Evolutionary conservation across 441 rosid genomes (phyloP).

Genomic region (Euphorbia corollata): DNA sequence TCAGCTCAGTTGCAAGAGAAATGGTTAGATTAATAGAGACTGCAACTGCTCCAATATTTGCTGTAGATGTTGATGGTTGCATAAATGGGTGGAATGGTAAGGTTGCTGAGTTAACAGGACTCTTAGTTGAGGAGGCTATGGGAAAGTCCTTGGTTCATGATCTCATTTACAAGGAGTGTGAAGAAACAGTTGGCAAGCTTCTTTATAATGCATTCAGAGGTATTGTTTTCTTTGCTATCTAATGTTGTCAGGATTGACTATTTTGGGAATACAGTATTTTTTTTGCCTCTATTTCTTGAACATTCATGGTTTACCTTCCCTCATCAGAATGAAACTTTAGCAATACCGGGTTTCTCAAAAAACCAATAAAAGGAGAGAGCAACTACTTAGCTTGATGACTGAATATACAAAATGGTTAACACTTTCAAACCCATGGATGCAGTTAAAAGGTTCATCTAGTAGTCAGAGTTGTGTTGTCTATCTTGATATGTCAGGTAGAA

Average conservation of each 20-base stretch:
- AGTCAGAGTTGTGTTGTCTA: not conserved
- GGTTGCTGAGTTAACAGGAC: constrained; percentile 78
- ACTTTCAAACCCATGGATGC: constrained; percentile 4
- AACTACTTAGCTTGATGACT: constrained; percentile 1
- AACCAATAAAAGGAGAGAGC: not conserved
- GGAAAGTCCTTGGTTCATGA: constrained; percentile 85
- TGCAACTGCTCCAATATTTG: constrained; percentile 92
- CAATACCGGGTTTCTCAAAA: not conserved
- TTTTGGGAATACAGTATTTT: too few relatives aligned
- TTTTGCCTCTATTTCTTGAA: constrained; percentile 3
- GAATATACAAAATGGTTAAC: constrained; percentile 3
- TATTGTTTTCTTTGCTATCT: constrained; percentile 21
- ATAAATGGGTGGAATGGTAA: constrained; percentile 96
- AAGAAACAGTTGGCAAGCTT: constrained; percentile 66
- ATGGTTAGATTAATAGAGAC: constrained; percentile 97
- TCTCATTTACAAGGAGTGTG: constrained; percentile 61
- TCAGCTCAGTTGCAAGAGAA: constrained; percentile 92
- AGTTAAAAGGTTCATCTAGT: not conserved
- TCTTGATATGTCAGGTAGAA: not conserved
- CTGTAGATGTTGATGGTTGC: constrained; percentile 64
- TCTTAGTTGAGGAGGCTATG: constrained; percentile 86
- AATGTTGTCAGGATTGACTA: not conserved
- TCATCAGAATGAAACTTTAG: constrained; percentile 13
- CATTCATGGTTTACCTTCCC: constrained; percentile 11
- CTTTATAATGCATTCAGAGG: constrained; percentile 70